Base-by-base conservation (phyloP, 352 stramenopile species). In the Phytophthora podocarpi region DNA sequence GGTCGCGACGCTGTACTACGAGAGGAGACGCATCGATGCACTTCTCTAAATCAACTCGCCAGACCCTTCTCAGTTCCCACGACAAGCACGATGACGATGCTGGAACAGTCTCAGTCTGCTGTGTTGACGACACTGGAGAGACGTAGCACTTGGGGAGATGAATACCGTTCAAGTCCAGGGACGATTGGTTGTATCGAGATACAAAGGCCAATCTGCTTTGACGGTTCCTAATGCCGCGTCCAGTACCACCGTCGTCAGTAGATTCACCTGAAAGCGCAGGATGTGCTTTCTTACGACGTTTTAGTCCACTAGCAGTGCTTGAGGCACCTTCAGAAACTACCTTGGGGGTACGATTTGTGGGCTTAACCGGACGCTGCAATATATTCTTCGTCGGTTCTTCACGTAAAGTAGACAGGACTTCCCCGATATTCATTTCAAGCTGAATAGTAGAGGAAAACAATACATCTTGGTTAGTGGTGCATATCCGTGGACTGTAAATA, bases 11-110 rank as follows among this genome's bases (percentile, higher is more conserved):
- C 16, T 70, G 49, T 34, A 87, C 54, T 20, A 90, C 56, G 3
- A 89, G 57, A 5, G 80, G 81, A 16, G 81, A 90, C 9, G 81
- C 81, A 35, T 90, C 81, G 13, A 90, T 78, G 45, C 81, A 90
- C 28, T 89, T 87, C 8, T 49, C 36, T 20, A 90, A 48, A 67
- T 90, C 56, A 1, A 75, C 56, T 36, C 47, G 28, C 59, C 74
- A 87, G 4, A 30, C 27, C 20, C 13, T 52, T 56, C 18, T 39
- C 30, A 73, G 35, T 20, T 37, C 23, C 67, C 35, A 80, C 10
- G 12, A 12, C 34, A 31, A 60, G 20, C 26, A 21, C 28, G 31
- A 39, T 24, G 36, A 34, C 18, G 36, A 2, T 18, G 30, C 27
- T 51, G 34, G 39, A 1, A 0, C n/a, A 32, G 20, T 28, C 4